phyloP scores from a whole-genome alignment of 768 basidiomycete genomes.

The Tricholomella constricta region DNA sequence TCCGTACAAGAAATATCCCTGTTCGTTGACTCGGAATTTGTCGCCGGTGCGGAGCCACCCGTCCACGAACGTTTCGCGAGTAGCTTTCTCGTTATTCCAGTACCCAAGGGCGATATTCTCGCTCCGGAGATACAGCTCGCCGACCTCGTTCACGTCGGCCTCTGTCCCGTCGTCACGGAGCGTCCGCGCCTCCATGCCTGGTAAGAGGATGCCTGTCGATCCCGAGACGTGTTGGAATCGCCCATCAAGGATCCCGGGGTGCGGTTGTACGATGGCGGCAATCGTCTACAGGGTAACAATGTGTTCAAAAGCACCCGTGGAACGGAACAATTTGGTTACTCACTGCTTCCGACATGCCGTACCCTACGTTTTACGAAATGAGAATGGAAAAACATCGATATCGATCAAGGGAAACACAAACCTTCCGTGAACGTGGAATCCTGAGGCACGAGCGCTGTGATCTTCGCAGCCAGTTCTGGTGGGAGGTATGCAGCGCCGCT shows the following conservation, averaged over 20 bases:
- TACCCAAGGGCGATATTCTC: constrained; percentile 66
- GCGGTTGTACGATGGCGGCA: constrained; percentile 44
- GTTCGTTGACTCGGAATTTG: constrained; percentile 58
- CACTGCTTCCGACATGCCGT: constrained; percentile 73
- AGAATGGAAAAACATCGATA: background rate
- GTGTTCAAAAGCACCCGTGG: background rate
- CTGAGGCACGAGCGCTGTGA: constrained; percentile 38
- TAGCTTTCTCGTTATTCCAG: constrained; percentile 70
- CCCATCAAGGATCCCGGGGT: constrained; percentile 47
- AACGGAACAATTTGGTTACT: constrained; percentile 21
- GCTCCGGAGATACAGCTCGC: constrained; percentile 62
- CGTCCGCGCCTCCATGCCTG: constrained; percentile 58
- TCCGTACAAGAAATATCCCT: constrained; percentile 67
- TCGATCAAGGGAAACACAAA: constrained; percentile 26
- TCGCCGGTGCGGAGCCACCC: constrained; percentile 83
- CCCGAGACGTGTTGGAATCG: constrained; percentile 40
- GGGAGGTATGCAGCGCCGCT: constrained; percentile 74
- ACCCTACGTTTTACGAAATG: constrained; percentile 41
- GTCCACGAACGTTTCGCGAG: constrained; percentile 62
- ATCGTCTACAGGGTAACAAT: constrained; percentile 48
- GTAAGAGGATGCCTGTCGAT: constrained; percentile 58
- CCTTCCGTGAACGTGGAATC: constrained; percentile 46
- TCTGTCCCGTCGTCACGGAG: constrained; percentile 55
- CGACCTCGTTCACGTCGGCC: constrained; percentile 55
- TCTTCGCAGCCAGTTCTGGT: constrained; percentile 46